phyloP scores from a whole-genome alignment of 225 moss, liverwort and hornwort genomes.

The Anthoceros angustus region DNA sequence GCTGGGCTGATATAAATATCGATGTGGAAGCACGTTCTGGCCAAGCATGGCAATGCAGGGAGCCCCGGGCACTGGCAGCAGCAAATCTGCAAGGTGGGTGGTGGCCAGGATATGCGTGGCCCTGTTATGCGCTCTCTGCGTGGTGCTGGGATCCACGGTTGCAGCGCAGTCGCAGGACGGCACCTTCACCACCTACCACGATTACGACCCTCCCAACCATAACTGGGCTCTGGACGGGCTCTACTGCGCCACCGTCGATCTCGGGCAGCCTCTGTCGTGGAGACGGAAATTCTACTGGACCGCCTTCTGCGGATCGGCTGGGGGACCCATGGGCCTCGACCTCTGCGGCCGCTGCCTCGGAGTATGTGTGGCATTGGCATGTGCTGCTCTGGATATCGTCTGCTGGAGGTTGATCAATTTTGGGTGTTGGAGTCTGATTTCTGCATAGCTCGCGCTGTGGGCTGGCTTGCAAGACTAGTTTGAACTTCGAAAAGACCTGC shows the following conservation, averaged over 20 bases:
- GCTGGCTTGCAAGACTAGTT: neutral
- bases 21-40: too few species aligned
- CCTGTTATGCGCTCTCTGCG: too few species aligned
- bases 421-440: neutral
- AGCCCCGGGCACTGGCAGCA: too few species aligned
- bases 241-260: neutral
- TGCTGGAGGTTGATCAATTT: neutral
- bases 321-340: neutral
- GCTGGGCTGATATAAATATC: too few species aligned
- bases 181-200: neutral
- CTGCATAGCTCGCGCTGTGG: neutral
- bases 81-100: too few species aligned
- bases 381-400: neutral
- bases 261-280: neutral
- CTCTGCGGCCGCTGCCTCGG: neutral
- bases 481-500: neutral
- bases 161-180: neutral
- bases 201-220: neutral
- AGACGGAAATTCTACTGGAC: neutral
- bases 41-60: too few species aligned
- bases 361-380: neutral
- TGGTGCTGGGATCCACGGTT: neutral
- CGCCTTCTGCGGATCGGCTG: neutral
- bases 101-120: too few species aligned
- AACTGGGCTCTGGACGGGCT: neutral